phyloP scores from a whole-genome alignment of 768 basidiomycete genomes.

The Naematelia encephala region DNA sequence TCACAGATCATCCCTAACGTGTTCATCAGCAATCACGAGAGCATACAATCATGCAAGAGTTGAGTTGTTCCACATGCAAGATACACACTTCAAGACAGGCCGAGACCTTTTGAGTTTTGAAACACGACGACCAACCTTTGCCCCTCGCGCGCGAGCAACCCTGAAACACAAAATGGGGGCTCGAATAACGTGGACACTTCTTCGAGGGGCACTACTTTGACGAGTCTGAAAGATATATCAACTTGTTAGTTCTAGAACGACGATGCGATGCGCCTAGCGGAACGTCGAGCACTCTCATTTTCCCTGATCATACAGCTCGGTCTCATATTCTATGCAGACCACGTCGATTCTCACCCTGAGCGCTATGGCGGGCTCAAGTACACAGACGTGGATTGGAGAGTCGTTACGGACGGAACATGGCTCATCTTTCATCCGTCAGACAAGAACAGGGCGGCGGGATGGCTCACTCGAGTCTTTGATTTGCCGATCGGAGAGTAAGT shows the following conservation, averaged over 20 bases:
- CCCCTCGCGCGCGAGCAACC: too few species aligned
- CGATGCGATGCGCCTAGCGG: not conserved
- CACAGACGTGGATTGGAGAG: constrained; percentile 96
- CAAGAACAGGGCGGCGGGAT: constrained; percentile 54
- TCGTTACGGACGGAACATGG: constrained; percentile 85
- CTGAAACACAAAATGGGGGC: not conserved
- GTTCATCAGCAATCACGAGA: too few species aligned
- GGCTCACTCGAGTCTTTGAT: constrained; percentile 52
- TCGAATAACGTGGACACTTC: not conserved
- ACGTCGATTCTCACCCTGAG: constrained; percentile 40
- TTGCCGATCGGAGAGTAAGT: constrained; percentile 73
- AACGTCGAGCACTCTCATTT: constrained; percentile 5
- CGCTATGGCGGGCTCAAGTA: constrained; percentile 64
- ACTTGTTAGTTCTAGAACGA: too few species aligned
- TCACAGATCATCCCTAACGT: too few species aligned
- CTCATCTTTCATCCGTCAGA: constrained; percentile 53
- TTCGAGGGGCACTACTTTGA: too few species aligned
- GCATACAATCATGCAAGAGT: too few species aligned
- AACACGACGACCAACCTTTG: not conserved
- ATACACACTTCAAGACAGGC: too few species aligned
- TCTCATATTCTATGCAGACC: constrained; percentile 36
- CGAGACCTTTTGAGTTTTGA: too few species aligned
- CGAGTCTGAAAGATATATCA: too few species aligned
- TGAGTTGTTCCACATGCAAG: too few species aligned
- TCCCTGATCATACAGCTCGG: constrained; percentile 26